Evolutionary conservation across 2,329 filamentous ascomycete species (phyloP).

Genomic region (Nothophaeocryptopus gaeumannii): DNA sequence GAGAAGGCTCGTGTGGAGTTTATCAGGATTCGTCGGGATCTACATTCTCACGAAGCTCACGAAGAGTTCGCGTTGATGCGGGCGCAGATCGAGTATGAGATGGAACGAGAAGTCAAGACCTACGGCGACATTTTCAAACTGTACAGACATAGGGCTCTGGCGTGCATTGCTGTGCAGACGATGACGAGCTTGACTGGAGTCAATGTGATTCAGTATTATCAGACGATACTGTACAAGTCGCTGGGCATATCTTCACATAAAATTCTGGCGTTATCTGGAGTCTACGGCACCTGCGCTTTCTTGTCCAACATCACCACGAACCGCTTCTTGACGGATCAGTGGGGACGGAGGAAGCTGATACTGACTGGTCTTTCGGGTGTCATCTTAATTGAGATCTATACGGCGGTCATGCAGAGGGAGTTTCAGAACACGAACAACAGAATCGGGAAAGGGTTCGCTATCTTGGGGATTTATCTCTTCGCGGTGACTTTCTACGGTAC

Average conservation of each 20-base stretch:
- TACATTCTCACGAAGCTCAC: conserved; percentile 44
- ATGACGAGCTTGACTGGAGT: conserved; percentile 58
- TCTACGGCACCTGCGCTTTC: conserved; percentile 56
- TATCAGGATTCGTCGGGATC: conserved; percentile 47
- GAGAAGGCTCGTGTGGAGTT: conserved; percentile 52
- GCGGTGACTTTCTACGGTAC: conserved; percentile 48
- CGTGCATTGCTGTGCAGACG: conserved; percentile 56
- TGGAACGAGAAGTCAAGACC: conserved; percentile 54
- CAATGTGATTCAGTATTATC: conserved; percentile 52
- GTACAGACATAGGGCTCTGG: conserved; percentile 52
- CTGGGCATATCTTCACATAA: conserved; percentile 51
- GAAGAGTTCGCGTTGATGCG: conserved; percentile 56
- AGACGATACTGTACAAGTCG: conserved; percentile 54
- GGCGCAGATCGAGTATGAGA: conserved; percentile 52
- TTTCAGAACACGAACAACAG: conserved; percentile 57
- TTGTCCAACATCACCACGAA: conserved; percentile 52
- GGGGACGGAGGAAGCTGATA: conserved; percentile 60
- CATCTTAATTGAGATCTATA: conserved; percentile 57
- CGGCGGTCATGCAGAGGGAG: conserved; percentile 57
- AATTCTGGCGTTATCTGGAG: conserved; percentile 54
- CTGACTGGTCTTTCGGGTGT: conserved; percentile 52
- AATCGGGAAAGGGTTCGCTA: conserved; percentile 58
- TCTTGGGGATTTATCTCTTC: conserved; percentile 60
- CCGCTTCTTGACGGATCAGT: conserved; percentile 54
- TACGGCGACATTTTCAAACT: conserved; percentile 53